Percentiles rank a stretch among this genome's conserved stretches.
Conservation (phyloP, 371 early-diverging fungal genomes). For the Actinomortierella ambigua region DNA sequence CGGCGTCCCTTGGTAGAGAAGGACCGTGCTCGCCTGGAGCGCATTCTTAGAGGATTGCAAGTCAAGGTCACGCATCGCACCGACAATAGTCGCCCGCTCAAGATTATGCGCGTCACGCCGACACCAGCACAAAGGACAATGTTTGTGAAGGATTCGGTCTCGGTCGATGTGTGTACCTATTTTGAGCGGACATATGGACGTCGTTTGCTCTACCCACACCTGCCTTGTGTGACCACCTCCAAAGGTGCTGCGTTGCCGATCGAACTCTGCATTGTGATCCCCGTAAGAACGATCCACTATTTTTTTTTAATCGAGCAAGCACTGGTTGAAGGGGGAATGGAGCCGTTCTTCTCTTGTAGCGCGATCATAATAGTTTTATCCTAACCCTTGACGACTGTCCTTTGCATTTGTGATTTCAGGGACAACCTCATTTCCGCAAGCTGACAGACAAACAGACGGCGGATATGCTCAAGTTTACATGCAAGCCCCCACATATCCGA, state of each 20-base stretch:
- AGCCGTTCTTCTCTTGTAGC: neutral
- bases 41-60: constrained; percentile 69
- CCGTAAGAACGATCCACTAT: constrained; percentile 34
- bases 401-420: constrained; percentile 27
- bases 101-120: constrained; percentile 66
- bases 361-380: too few species aligned
- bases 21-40: constrained; percentile 67
- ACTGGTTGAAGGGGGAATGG: neutral
- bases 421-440: constrained; percentile 80
- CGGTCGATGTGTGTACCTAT: constrained; percentile 76
- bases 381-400: neutral
- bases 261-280: constrained; percentile 84
- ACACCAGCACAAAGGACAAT: constrained; percentile 67
- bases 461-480: constrained; percentile 91
- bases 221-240: constrained; percentile 84
- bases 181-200: constrained; percentile 71
- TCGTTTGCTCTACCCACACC: constrained; percentile 70
- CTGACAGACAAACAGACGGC: constrained; percentile 86
- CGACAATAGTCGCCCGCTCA: constrained; percentile 66
- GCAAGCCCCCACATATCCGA: constrained; percentile 75
- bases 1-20: constrained; percentile 62
- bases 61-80: constrained; percentile 78
- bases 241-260: constrained; percentile 74
- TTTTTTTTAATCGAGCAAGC: too few species aligned
- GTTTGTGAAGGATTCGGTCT: constrained; percentile 59